Evolutionary conservation across 2,329 filamentous ascomycete genomes (phyloP).

Genomic region (Beauveria australis): DNA sequence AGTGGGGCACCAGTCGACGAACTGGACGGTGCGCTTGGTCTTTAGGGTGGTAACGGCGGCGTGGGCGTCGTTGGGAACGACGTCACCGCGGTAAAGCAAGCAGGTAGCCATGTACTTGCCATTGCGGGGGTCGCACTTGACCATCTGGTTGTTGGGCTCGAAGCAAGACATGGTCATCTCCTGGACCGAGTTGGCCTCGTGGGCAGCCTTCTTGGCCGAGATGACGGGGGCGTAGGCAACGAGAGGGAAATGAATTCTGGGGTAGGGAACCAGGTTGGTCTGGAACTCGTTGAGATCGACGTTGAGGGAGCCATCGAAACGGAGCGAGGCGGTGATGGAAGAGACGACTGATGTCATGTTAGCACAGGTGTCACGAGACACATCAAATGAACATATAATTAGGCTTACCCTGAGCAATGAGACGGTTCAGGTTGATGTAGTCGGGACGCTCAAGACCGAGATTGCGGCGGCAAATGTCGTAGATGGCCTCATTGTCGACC

Average conservation of each 20-base stretch:
- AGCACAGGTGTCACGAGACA: conserved; percentile 13
- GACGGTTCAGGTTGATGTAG: conserved; percentile 97
- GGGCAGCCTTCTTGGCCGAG: conserved; percentile 88
- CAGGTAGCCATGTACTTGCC: conserved; percentile 99
- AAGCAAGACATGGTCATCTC: conserved; percentile 99
- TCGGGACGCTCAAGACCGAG: conserved; percentile 94
- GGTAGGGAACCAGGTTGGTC: conserved; percentile 98
- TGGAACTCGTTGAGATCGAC: conserved; percentile 99
- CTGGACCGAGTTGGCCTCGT: conserved; percentile 96
- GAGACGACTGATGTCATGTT: conserved; percentile 64
- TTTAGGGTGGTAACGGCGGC: conserved; percentile 89
- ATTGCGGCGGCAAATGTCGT: conserved; percentile 98
- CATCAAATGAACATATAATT: not conserved
- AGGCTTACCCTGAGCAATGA: conserved; percentile 81
- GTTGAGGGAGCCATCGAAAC: conserved; percentile 97
- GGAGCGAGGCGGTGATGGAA: conserved; percentile 95
- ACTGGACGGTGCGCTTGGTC: conserved; percentile 98
- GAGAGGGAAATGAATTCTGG: conserved; percentile 98
- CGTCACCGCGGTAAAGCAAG: conserved; percentile 95
- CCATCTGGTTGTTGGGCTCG: conserved; percentile 99
- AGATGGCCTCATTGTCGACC: conserved; percentile 99
- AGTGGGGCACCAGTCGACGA: conserved; percentile 99
- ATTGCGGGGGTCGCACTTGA: conserved; percentile 96
- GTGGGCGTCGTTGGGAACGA: conserved; percentile 94
- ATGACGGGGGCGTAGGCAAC: conserved; percentile 93